phyloP scores from a whole-genome alignment of 305 asterid genomes.

The Fraxinus latifolia region DNA sequence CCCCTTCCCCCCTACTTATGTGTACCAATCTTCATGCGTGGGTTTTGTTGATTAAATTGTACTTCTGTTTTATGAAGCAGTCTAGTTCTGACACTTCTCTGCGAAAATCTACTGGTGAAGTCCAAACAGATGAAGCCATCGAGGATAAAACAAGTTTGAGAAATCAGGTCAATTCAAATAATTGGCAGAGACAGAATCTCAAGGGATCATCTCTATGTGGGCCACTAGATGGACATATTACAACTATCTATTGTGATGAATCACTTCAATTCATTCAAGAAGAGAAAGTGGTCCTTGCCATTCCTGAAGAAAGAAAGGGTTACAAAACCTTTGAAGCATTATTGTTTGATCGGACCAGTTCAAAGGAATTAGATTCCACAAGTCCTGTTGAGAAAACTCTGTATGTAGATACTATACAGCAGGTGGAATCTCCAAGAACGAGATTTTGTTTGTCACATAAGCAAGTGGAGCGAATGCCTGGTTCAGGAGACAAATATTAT shows the following conservation, averaged over 20 bases:
- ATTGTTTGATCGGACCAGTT: slow-evolving; percentile 34
- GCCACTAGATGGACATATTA: slow-evolving; percentile 14
- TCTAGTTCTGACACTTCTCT: slow-evolving; percentile 36
- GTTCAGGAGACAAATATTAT: neutral
- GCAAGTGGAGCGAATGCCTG: slow-evolving; percentile 9
- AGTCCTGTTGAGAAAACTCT: slow-evolving; percentile 45
- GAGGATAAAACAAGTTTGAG: slow-evolving; percentile 26
- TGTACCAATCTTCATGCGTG: neutral
- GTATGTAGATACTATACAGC: slow-evolving; percentile 33
- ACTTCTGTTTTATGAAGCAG: slow-evolving; percentile 30
- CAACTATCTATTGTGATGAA: slow-evolving; percentile 21
- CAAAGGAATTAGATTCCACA: slow-evolving; percentile 26
- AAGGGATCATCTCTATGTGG: slow-evolving; percentile 17
- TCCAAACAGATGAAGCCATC: slow-evolving; percentile 28
- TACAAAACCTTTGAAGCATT: slow-evolving; percentile 44
- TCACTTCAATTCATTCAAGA: slow-evolving; percentile 22
- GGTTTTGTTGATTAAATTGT: neutral
- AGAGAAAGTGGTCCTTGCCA: slow-evolving; percentile 23
- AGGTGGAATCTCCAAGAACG: slow-evolving; percentile 19
- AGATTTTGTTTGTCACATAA: slow-evolving; percentile 11
- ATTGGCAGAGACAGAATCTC: slow-evolving; percentile 11
- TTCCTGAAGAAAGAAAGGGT: slow-evolving; percentile 26
- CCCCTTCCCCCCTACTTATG: neutral
- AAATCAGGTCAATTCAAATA: slow-evolving; percentile 13
- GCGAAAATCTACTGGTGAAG: slow-evolving; percentile 37